Percentiles rank a stretch among this genome's conserved stretches.
Conservation (phyloP, 148 eudicot genomes). For the Fagopyrum tataricum region DNA sequence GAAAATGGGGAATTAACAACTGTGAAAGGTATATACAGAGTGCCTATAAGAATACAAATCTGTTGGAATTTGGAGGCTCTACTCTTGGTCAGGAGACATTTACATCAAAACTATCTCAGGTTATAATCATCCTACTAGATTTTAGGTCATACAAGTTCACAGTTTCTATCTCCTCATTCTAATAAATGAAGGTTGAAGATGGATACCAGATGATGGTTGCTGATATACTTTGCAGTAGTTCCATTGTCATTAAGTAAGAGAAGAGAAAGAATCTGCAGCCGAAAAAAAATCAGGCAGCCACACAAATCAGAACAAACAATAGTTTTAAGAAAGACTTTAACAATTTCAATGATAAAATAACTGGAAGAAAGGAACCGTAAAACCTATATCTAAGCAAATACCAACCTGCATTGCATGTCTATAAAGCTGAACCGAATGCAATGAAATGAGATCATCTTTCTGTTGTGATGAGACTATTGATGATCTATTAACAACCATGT, state of each 20-base stretch:
- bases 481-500: constrained; percentile 95
- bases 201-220: constrained; percentile 89
- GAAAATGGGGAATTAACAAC: background rate
- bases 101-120: background rate
- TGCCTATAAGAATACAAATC: background rate
- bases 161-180: background rate
- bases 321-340: background rate
- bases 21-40: constrained; percentile 1
- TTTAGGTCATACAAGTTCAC: background rate
- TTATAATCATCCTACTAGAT: constrained; percentile 1
- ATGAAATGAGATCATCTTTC: constrained; percentile 69
- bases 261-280: constrained; percentile 83
- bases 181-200: constrained; percentile 3
- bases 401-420: constrained; percentile 98
- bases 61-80: background rate
- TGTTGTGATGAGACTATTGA: constrained; percentile 49
- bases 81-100: background rate
- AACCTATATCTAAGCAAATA: background rate
- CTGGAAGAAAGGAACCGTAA: background rate
- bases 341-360: background rate
- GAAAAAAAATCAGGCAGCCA: background rate
- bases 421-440: constrained; percentile 92
- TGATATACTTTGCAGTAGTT: constrained; percentile 87
- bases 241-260: constrained; percentile 89
- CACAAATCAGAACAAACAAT: background rate